Percentiles rank a stretch among this genome's conserved stretches.
Evolutionary conservation across 2,329 filamentous ascomycete genomes (phyloP).

Genomic region (Talaromyces sp.): DNA sequence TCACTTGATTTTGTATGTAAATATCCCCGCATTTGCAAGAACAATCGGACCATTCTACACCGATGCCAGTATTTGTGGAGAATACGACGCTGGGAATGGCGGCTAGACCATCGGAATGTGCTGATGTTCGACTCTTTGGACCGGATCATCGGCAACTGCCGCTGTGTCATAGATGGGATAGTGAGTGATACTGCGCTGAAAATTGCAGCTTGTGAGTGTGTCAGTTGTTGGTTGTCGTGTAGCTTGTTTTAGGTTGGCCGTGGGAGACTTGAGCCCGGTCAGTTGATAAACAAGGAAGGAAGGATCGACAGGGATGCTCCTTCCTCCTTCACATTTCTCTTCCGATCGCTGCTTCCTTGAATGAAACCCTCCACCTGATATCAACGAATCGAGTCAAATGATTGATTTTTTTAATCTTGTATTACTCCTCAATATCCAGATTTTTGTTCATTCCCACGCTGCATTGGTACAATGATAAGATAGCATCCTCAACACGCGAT

Average conservation of each 20-base stretch:
- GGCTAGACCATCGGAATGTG: not conserved
- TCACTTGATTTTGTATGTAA: not conserved
- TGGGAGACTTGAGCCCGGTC: not conserved
- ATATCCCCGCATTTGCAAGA: not conserved
- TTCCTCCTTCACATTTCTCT: not conserved
- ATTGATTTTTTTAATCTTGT: not conserved
- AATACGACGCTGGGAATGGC: conserved; percentile 3
- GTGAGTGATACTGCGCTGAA: not conserved
- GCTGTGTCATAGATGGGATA: not conserved
- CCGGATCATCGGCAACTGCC: not conserved
- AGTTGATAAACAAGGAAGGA: not conserved
- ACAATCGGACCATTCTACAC: not conserved
- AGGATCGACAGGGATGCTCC: not conserved
- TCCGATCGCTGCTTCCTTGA: not conserved
- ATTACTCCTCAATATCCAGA: not conserved
- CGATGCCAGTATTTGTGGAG: not conserved
- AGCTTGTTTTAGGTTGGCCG: not conserved
- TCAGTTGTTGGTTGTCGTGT: not conserved
- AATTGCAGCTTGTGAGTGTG: not conserved
- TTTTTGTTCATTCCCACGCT: not conserved
- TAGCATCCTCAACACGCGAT: conserved; percentile 1
- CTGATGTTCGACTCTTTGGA: not conserved
- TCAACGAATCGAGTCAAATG: not conserved
- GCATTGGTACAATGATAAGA: not conserved
- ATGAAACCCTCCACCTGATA: not conserved